Evolutionary conservation across 495 filamentous ascomycete genomes (phyloP), one percentile per base, ranked within the genome.

Genomic region (Penicillium parvum): DNA sequence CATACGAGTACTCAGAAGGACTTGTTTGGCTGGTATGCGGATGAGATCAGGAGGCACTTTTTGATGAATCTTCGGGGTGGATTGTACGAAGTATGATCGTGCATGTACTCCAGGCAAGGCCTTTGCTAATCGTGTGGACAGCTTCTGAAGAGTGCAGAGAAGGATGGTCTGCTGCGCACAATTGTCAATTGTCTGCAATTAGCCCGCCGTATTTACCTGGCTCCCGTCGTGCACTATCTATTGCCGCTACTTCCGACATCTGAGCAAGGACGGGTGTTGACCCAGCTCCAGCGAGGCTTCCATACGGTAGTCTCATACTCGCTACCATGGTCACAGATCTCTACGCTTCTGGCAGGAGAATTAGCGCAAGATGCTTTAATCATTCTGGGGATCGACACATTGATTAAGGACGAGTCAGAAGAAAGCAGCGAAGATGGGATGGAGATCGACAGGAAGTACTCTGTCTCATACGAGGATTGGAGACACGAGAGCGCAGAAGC

Each of bases 221-320:
- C 65, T 15, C 75, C 73, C 0, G 45, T 78, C 11, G 58, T 63
- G 25, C 55, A 68, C 18, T 64, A 65, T 46, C 12, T 78, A 4
- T 37, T 66, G 12, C 66, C 65, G 1, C 39, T 66, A 7, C 37
- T 75, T 19, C 38, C 57, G 22, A 26, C 36, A 2, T 36, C 23
- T 5, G 55, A 57, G 15, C 61, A 55, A 44, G 67, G 75, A 4
- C 46, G 45, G 4, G 58, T 72, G 6, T 61, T 77, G 35, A 38
- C 59, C 14, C 76, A 72, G 16, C 78, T 86, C 43, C 67, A 70
- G 14, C 67, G 76, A 26, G 75, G 80, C 46, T 74, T 89, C 17
- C 75, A 84, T 52, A 77, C 82, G 14, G 74, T 88, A 17, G 74
- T 87, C 21, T 72, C 74, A 12, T 82, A 84, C 57, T 82, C 83